These are phyloP conservation scores for Agrocybe pediades DNA, from an alignment of 768 basidiomycete genomes.

Conservation along the genomic window DNA sequence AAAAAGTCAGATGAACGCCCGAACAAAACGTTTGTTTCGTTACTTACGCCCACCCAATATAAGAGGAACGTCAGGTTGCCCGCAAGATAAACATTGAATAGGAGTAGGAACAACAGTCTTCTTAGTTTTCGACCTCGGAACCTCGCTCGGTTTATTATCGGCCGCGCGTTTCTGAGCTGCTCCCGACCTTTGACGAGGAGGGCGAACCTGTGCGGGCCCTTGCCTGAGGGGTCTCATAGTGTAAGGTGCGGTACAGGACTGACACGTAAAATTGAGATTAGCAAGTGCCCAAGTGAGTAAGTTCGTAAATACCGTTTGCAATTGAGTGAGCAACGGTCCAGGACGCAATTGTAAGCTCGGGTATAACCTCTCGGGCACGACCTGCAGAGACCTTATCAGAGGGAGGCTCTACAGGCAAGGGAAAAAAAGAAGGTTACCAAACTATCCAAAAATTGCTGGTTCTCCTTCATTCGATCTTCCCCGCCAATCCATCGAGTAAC, in stretches of 20 bases:
- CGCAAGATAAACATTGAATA: conserved; percentile 60
- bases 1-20: background rate
- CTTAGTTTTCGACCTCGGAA: conserved; percentile 11
- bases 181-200: conserved; percentile 29
- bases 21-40: no score
- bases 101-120: conserved; percentile 20
- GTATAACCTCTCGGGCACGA: conserved; percentile 47
- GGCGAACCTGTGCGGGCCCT: conserved; percentile 31
- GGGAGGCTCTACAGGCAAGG: background rate
- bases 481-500: conserved; percentile 64
- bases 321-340: conserved; percentile 56
- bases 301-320: conserved; percentile 50
- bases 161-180: conserved; percentile 24
- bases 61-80: conserved; percentile 71
- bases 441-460: conserved; percentile 40
- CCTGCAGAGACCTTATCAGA: conserved; percentile 27
- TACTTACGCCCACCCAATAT: conserved; percentile 76
- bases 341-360: conserved; percentile 59
- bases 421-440: conserved; percentile 37
- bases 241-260: conserved; percentile 51
- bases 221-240: conserved; percentile 63
- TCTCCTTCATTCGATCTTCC: conserved; percentile 51
- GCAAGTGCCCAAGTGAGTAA: conserved; percentile 15
- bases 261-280: background rate
- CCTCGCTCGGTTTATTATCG: conserved; percentile 12